phyloP scores from a whole-genome alignment of 129 eudicot species.

The Flaveria bidentis region DNA sequence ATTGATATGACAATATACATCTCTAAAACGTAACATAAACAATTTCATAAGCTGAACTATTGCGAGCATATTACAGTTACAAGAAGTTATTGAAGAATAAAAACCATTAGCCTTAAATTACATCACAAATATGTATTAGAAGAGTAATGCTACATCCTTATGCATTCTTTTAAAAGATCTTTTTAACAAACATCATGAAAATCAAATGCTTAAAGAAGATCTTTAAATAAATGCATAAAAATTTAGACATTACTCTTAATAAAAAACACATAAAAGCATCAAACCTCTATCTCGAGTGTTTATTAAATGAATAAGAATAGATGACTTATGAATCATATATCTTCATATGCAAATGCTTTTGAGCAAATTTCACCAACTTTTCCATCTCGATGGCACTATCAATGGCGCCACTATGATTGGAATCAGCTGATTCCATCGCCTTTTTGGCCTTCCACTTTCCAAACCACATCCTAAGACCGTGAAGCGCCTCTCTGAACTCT shows the following conservation, averaged over 20 bases:
- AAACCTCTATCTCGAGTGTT: neutral
- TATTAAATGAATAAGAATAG: conserved; percentile 9
- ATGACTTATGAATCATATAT: conserved; percentile 37
- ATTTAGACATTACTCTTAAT: conserved; percentile 6
- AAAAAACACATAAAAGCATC: neutral
- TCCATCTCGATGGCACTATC: conserved; percentile 47
- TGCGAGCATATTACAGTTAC: conserved; percentile 5
- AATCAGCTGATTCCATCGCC: conserved; percentile 47
- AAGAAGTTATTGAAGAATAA: neutral
- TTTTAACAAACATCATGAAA: neutral
- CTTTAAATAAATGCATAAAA: neutral
- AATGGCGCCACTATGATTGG: conserved; percentile 44
- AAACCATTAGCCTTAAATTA: neutral
- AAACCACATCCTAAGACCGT: conserved; percentile 54
- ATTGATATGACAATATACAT: neutral
- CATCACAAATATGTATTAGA: neutral
- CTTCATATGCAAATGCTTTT: conserved; percentile 52
- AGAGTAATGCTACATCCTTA: neutral
- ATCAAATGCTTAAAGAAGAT: neutral
- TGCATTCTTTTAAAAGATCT: neutral
- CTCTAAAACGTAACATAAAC: neutral
- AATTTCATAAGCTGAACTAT: neutral
- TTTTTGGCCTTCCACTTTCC: conserved; percentile 56
- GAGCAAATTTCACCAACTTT: conserved; percentile 49
- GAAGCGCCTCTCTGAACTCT: conserved; percentile 54